Evolutionary conservation across 1,284 basidiomycete species (phyloP), one percentile per base, ranked within the genome.

Genomic region (Trichosporon sp.): DNA sequence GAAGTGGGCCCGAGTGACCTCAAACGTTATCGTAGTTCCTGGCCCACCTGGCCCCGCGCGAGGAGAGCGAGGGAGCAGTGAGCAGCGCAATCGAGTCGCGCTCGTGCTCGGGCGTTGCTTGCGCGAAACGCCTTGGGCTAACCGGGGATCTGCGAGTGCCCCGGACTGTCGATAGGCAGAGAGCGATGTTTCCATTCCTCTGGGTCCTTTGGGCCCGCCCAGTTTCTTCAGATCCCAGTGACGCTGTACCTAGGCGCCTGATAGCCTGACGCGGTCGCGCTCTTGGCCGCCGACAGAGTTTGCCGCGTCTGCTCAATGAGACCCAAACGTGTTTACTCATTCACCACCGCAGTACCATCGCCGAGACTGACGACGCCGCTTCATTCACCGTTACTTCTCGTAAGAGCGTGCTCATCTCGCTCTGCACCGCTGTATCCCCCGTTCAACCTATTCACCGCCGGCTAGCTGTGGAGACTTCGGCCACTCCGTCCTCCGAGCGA

Each of bases 11-110:
- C 46, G 46, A 16, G 21, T 54, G 51, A 19, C 19, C 10, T 21
- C 51, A 26, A 54, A 54, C 51, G 51, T 54, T 54, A 54, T 54
- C 51, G 43, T 12, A 54, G 51, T 54, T 54, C 51, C 51, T 54
- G 51, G 21, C 51, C 51, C 51, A 19, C 35, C 5, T 37, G 35
- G 35, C 35, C 35, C 35, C 35, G 35, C 35, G 35, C 8, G 35
- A 37, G 8, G 6, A 37, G 35, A 37, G 26, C 26, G 26, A 26
- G 26, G 26, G 26, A 26, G 26, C 26, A 26, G 26, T 26, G 26
- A 26, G 26, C 26, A 26, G 26, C 26, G 48, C 48, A 46, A 14
- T 31, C 7, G 21, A 38, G 26, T 37, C 35, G 54, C 54, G 54
- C 54, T 59, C 54, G 54, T 59, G 54, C 54, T 59, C 31, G 26